These are phyloP conservation scores for Scheffersomyces cryptocercus DNA, from an alignment of 1,139 yeast genomes.

Conservation along the genomic window DNA sequence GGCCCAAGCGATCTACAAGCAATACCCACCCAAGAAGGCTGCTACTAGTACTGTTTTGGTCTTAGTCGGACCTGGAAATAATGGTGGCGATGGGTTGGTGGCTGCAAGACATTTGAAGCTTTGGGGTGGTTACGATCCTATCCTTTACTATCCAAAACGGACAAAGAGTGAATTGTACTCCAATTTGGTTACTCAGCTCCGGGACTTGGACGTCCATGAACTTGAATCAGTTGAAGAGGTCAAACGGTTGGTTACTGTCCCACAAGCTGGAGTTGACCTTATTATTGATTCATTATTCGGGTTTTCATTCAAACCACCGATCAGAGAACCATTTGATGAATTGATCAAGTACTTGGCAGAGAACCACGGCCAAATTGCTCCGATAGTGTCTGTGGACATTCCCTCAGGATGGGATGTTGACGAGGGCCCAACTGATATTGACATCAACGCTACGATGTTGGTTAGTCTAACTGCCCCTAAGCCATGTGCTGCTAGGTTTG, in stretches of 20 bases:
- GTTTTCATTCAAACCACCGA: constrained; percentile 87
- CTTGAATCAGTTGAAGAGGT: constrained; percentile 38
- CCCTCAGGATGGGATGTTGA: constrained; percentile 99
- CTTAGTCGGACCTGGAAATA: constrained; percentile 92
- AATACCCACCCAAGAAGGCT: constrained; percentile 54
- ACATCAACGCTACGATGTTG: constrained; percentile 61
- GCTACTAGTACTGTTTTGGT: constrained; percentile 52
- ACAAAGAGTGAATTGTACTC: constrained; percentile 42
- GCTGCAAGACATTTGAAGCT: constrained; percentile 88
- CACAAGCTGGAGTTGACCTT: constrained; percentile 14
- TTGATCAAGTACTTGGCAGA: constrained; percentile 50
- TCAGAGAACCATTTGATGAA: constrained; percentile 73
- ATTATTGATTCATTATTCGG: constrained; percentile 89
- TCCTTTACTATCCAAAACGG: constrained; percentile 66
- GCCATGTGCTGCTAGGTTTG: constrained; percentile 66
- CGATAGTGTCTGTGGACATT: constrained; percentile 80
- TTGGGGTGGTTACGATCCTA: constrained; percentile 72
- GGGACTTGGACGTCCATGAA: constrained; percentile 53
- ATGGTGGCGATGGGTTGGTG: constrained; percentile 96
- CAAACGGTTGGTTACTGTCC: constrained; percentile 23
- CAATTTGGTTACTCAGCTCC: constrained; percentile 58
- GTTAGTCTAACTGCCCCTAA: constrained; percentile 93
- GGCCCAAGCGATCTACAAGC: constrained; percentile 76
- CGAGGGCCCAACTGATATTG: constrained; percentile 60
- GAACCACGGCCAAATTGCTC: constrained; percentile 38